Conservation (phyloP, 306 rosid species). For the Delonix regia region DNA sequence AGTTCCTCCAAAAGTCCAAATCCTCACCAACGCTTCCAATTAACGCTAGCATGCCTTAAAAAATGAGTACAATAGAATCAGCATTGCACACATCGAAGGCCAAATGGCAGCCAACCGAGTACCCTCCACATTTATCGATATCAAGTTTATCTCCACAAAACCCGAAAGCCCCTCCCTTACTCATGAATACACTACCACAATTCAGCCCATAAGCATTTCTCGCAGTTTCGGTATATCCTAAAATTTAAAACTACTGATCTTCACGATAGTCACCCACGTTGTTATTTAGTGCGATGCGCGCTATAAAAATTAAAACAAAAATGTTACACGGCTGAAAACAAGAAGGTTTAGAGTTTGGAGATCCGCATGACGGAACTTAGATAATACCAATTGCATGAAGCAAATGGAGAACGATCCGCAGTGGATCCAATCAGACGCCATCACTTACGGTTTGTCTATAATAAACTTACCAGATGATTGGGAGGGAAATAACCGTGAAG, state of each 20-base stretch:
- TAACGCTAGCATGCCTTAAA: background rate
- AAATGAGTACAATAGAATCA: background rate
- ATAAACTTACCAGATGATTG: background rate
- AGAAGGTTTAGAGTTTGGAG: background rate
- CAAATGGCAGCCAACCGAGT: background rate
- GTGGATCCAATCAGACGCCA: background rate
- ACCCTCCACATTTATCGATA: background rate
- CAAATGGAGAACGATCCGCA: background rate
- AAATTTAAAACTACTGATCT: background rate
- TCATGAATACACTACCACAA: background rate
- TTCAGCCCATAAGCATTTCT: background rate
- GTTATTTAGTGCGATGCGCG: background rate
- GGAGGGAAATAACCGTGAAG: background rate
- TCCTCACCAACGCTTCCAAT: background rate
- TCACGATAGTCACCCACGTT: background rate
- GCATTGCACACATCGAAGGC: background rate
- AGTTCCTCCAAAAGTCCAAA: background rate
- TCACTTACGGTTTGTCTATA: background rate
- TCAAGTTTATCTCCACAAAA: background rate
- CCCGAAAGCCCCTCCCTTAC: background rate
- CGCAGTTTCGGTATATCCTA: background rate
- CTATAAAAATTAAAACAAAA: background rate
- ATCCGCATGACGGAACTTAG: slow-evolving; percentile 14
- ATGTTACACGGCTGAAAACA: background rate
- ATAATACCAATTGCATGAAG: background rate